Conservation (phyloP, 1,284 basidiomycete species). For the Ustilago nuda region DNA sequence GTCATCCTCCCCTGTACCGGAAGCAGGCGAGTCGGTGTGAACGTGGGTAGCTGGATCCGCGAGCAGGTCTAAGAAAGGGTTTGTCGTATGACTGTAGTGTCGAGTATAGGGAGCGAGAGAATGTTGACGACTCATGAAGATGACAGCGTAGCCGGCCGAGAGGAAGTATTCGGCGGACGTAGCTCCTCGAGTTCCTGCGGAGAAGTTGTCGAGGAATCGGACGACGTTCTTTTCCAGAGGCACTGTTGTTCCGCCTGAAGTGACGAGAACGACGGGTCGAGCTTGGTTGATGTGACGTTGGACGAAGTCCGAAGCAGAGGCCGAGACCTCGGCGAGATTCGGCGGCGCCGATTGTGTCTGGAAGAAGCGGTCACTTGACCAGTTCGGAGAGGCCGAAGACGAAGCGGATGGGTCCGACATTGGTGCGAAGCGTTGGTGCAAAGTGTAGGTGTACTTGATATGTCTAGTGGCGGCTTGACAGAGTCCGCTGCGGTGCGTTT, state of each 20-base stretch:
- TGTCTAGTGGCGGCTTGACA: too few relatives aligned
- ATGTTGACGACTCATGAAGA: conserved; percentile 97
- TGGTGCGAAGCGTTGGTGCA: not conserved
- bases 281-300: conserved; percentile 75
- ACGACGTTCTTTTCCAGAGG: conserved; percentile 73
- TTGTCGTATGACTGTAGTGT: conserved; percentile 96
- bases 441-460: too few relatives aligned
- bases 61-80: conserved; percentile 97
- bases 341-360: conserved; percentile 54
- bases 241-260: conserved; percentile 71
- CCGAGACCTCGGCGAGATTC: conserved; percentile 38
- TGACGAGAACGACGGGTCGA: conserved; percentile 88
- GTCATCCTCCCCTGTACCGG: conserved; percentile 47
- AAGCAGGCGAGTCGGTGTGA: conserved; percentile 23
- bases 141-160: conserved; percentile 89
- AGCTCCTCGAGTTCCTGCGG: conserved; percentile 95
- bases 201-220: conserved; percentile 98
- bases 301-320: conserved; percentile 74
- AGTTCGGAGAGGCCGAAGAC: conserved; percentile 30
- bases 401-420: conserved; percentile 40
- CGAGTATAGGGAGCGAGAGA: conserved; percentile 95
- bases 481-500: not conserved
- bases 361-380: conserved; percentile 59
- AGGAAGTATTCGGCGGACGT: conserved; percentile 98
- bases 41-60: conserved; percentile 72